phyloP scores from a whole-genome alignment of 441 rosid genomes.

The Populus hybrid region DNA sequence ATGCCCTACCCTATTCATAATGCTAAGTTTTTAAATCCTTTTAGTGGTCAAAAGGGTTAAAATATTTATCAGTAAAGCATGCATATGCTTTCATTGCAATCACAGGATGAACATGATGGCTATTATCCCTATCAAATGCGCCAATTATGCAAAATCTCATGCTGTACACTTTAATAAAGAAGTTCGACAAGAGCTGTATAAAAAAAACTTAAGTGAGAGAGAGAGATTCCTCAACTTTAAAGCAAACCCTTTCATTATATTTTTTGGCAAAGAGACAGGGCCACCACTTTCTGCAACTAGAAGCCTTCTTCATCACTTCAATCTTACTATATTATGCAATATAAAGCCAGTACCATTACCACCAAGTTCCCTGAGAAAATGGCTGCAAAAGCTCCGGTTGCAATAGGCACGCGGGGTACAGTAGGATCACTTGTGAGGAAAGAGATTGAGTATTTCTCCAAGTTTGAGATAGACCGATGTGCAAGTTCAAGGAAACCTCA shows the following conservation, averaged over 20 bases:
- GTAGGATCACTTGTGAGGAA: conserved; percentile 78
- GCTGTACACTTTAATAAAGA: conserved; percentile 42
- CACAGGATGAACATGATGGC: conserved; percentile 22
- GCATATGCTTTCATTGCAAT: conserved; percentile 23
- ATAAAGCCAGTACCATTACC: conserved; percentile 18
- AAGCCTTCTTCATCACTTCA: conserved; percentile 24
- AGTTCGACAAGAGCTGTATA: conserved; percentile 12
- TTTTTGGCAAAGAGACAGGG: conserved; percentile 1
- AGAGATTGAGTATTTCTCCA: conserved; percentile 75
- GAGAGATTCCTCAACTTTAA: conserved; percentile 17
- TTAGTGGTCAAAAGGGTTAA: conserved; percentile 17
- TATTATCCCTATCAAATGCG: conserved; percentile 21
- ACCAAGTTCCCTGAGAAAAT: conserved; percentile 22
- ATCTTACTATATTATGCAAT: conserved; percentile 15
- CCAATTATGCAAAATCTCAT: conserved; percentile 43
- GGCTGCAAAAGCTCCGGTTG: conserved; percentile 55
- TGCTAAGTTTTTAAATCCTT: neutral
- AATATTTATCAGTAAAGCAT: neutral
- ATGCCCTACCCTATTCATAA: neutral
- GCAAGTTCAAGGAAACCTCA: conserved; percentile 32
- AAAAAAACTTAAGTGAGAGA: neutral
- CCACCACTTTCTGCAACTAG: conserved; percentile 37
- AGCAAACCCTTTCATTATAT: conserved; percentile 10
- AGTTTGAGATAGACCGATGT: conserved; percentile 30
- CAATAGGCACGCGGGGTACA: conserved; percentile 84